Evolutionary conservation across 2,329 filamentous ascomycete species (phyloP), one percentile per base, ranked within the genome.

Genomic region (Cryphonectria parasitica): DNA sequence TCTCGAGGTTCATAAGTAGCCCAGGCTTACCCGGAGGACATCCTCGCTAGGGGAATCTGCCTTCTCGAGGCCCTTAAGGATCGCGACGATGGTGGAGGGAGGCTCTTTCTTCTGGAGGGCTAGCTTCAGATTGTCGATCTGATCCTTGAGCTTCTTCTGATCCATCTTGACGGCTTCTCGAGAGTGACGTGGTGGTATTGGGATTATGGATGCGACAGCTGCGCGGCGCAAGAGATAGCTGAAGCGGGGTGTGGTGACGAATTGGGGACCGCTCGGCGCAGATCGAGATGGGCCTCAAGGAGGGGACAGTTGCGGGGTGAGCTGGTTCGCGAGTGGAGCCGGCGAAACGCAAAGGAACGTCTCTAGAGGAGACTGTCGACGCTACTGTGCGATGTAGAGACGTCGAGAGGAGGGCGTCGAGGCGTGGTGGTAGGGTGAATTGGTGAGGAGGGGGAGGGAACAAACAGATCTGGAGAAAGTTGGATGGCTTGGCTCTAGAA

Each of bases 11-110:
- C 3, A 8, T 8, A 13, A 36, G 17, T 25, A 69, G 49, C 25
- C 17, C 54, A 34, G 60, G 84, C 88, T 75, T 84, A 91, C 92
- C 78, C 95, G 90, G 74, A 99, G 85, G 76, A 97, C 88, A 75
- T 98, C 94, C 82, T 99, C 96, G 2, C 93, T 96, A 13, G 95
- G 92, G 63, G 89, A 88, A 49, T 95, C 90, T 73, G 93, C 92
- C 77, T 91, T 90, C 82, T 95, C 93, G 54, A 98, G 86, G 66
- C 91, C 89, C 76, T 91, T 90, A 67, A 99, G 85, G 73, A 98
- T 86, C 67, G 87, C 85, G 69, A 97, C 84, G 66, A 97, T 87
- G 72, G 89, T 91, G 56, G 90, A 82, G 36, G 92, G 78, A 5
- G 94, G 89, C 77, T 97, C 93, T 77, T 92, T 92, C 69, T 90